These are phyloP conservation scores for Asterophora parasitica DNA, from an alignment of 768 basidiomycete species.

Conservation along the genomic window DNA sequence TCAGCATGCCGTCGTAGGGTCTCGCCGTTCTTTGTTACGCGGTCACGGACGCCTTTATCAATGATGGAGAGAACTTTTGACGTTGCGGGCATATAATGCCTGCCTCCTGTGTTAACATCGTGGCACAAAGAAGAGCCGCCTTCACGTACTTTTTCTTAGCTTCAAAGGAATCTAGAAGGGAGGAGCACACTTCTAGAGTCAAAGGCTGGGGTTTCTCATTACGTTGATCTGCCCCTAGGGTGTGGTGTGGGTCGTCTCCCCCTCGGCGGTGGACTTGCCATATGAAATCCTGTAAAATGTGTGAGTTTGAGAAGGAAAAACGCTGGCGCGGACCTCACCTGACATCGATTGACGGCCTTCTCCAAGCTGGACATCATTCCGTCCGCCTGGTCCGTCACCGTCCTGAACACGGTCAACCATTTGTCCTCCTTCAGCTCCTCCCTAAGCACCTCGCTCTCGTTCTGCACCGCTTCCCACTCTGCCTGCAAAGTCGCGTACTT, in stretches of 20 bases:
- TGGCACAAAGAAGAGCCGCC: neutral
- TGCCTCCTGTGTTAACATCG: constrained; percentile 24
- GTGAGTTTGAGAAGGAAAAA: constrained; percentile 7
- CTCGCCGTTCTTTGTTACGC: constrained; percentile 96
- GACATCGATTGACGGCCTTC: constrained; percentile 87
- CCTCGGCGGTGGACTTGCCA: constrained; percentile 69
- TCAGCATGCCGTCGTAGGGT: constrained; percentile 87
- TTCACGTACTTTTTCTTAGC: constrained; percentile 77
- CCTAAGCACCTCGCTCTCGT: constrained; percentile 73
- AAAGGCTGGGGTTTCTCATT: constrained; percentile 43
- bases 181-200: constrained; percentile 58
- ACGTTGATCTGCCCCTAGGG: constrained; percentile 41
- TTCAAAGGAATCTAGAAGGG: constrained; percentile 70
- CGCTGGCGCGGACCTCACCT: constrained; percentile 46
- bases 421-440: constrained; percentile 97
- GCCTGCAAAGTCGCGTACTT: constrained; percentile 68
- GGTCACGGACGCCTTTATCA: constrained; percentile 88
- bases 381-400: constrained; percentile 90
- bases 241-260: constrained; percentile 43
- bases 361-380: constrained; percentile 97
- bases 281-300: constrained; percentile 64
- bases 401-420: constrained; percentile 93
- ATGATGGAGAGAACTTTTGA: constrained; percentile 90
- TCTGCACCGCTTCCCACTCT: constrained; percentile 82
- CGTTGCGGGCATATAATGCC: constrained; percentile 93